Evolutionary conservation across 495 filamentous ascomycete genomes (phyloP).

Genomic region (Xylaria acuta): DNA sequence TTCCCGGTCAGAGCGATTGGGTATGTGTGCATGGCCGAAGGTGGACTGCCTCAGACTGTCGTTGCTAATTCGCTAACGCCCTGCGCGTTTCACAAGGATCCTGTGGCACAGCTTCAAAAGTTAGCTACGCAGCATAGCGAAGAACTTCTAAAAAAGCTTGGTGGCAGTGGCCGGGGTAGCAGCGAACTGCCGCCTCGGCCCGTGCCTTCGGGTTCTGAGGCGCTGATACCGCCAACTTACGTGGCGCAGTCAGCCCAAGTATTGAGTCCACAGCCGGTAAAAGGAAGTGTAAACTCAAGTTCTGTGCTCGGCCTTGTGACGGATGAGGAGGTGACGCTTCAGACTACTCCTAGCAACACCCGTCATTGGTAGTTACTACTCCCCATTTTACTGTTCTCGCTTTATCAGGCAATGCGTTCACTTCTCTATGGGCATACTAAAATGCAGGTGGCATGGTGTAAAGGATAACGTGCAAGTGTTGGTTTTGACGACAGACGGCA

Average conservation of each 20-base stretch:
- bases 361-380: not conserved
- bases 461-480: not conserved
- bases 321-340: not conserved
- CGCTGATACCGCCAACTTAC: slow-evolving; percentile 52
- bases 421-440: not conserved
- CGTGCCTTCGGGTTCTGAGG: slow-evolving; percentile 57
- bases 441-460: not conserved
- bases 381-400: not conserved
- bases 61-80: slow-evolving; percentile 66
- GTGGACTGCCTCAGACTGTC: slow-evolving; percentile 58
- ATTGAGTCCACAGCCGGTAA: slow-evolving; percentile 50
- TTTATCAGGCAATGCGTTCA: not conserved
- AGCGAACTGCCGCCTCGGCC: slow-evolving; percentile 48
- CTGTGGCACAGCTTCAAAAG: slow-evolving; percentile 69
- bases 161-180: slow-evolving; percentile 32
- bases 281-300: slow-evolving; percentile 41
- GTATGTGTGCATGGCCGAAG: slow-evolving; percentile 71
- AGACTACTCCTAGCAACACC: not conserved
- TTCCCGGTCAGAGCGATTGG: slow-evolving; percentile 86
- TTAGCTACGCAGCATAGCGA: slow-evolving; percentile 68
- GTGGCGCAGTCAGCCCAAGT: slow-evolving; percentile 47
- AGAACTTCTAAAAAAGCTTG: slow-evolving; percentile 55
- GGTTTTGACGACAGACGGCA: not conserved
- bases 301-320: slow-evolving; percentile 41
- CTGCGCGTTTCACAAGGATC: slow-evolving; percentile 66